Base-by-base conservation (phyloP, 768 basidiomycete species). In the Pulveroboletus ravenelii region DNA sequence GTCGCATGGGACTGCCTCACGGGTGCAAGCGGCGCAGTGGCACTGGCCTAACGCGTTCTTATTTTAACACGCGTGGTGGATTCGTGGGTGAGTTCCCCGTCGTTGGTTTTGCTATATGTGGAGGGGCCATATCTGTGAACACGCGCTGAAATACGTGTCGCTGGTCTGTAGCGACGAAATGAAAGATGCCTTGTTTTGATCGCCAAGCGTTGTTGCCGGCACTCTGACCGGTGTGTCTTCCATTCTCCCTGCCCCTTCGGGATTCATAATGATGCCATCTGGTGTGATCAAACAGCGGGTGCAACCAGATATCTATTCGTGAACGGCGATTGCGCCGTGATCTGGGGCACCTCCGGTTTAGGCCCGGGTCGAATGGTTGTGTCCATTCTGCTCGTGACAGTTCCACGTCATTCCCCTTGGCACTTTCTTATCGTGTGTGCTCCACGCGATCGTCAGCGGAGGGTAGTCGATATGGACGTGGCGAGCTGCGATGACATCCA, bases 121-220 rank as follows among this genome's bases (percentile, higher is more conserved):
- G 60, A 9, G 47, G 49, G 42, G 35, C 41, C 36, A 34, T 49
- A 45, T 10, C 9, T 41, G n/a, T n/a, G 53, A 48, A 54, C 55
- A 59, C 43, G 52, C 50, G 52, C 40, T 36, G 55, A 37, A 55
- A 55, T 60, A 56, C 60, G 59, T 59, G 60, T 41, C 50, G n/a
- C 29, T 45, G 35, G 45, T 14, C 32, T 14, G 13, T 6, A 39
- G 36, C 25, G 5, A 34, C 36, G 29, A 55, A 62, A 61, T 61
- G 53, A 62, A 62, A 46, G 36, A 62, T 55, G 56, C 53, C 53
- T 59, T 52, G 60, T 51, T 58, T 14, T 55, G 60, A 58, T 58
- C 55, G 53, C 60, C 51, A 54, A 48, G 36, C 45, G 8, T 53
- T 48, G 46, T 38, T 36, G 39, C 51, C 29, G 49, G 43, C 48